Percentiles rank a stretch among this genome's conserved stretches.
phyloP scores from a whole-genome alignment of 345 rosid genomes.

The Psidium guajava region DNA sequence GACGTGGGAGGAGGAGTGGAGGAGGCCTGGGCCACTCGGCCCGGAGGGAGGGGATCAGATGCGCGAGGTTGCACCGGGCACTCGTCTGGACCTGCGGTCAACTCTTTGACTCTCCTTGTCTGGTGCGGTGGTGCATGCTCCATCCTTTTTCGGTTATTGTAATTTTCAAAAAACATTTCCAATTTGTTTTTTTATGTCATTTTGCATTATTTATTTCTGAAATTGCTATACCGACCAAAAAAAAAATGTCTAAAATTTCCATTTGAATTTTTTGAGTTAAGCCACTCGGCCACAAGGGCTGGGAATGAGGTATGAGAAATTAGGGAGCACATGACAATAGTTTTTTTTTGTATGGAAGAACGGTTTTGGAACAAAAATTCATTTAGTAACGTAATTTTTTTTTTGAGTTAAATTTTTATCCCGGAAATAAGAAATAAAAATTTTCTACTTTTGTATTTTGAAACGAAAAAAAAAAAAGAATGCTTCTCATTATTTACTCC shows the following conservation, averaged over 20 bases:
- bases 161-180: not conserved
- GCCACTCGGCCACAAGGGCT: rapidly evolving
- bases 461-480: too few species aligned
- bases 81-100: not conserved
- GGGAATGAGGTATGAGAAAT: not conserved
- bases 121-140: not conserved
- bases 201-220: not conserved
- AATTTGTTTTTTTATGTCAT: not conserved
- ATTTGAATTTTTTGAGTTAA: not conserved
- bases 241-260: not conserved
- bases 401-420: too few species aligned
- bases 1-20: too few species aligned
- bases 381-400: too few species aligned
- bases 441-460: too few species aligned
- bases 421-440: too few species aligned
- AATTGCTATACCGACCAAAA: too few species aligned
- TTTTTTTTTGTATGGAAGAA: too few species aligned
- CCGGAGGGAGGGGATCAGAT: not conserved
- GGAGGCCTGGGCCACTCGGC: not conserved
- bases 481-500: too few species aligned
- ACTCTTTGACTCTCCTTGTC: not conserved
- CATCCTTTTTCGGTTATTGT: not conserved
- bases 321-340: too few species aligned
- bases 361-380: too few species aligned
- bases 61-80: not conserved